phyloP scores from a whole-genome alignment of 176 grass and related monocot species.

The Hyparrhenia diplandra region DNA sequence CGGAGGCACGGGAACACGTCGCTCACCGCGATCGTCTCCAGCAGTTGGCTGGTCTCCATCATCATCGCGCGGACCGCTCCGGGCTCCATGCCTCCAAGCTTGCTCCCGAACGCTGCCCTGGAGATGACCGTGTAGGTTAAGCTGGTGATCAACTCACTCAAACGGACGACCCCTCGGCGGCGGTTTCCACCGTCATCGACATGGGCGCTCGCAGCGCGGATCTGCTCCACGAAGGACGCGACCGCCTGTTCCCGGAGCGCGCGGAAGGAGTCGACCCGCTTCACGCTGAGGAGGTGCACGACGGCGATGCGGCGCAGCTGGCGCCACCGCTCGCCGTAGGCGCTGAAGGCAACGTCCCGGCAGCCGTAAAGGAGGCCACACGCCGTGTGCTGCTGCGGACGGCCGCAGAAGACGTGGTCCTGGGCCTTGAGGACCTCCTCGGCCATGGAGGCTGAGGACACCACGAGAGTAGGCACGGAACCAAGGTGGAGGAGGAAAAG shows the following conservation, averaged over 20 bases:
- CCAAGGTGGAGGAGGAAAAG: constrained; percentile 26
- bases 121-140: constrained; percentile 31
- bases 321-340: constrained; percentile 60
- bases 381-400: constrained; percentile 8
- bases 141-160: constrained; percentile 21
- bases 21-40: constrained; percentile 3
- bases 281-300: constrained; percentile 37
- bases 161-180: not conserved
- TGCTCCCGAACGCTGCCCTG: constrained; percentile 29
- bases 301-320: constrained; percentile 30
- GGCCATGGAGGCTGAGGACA: constrained; percentile 41
- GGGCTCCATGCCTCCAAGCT: not conserved
- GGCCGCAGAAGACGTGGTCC: constrained; percentile 34
- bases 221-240: not conserved
- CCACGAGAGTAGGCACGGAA: constrained; percentile 20
- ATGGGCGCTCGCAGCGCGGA: not conserved
- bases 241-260: constrained; percentile 30
- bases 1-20: constrained; percentile 24
- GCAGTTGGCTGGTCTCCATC: not conserved
- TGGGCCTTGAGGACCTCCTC: constrained; percentile 32
- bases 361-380: constrained; percentile 24
- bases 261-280: constrained; percentile 50
- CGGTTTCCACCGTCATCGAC: too few relatives aligned
- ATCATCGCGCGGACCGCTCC: not conserved
- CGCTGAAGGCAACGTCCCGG: constrained; percentile 31